These are phyloP conservation scores for Ananas comosus DNA, from an alignment of 176 grass and related monocot species.

Conservation along the genomic window DNA sequence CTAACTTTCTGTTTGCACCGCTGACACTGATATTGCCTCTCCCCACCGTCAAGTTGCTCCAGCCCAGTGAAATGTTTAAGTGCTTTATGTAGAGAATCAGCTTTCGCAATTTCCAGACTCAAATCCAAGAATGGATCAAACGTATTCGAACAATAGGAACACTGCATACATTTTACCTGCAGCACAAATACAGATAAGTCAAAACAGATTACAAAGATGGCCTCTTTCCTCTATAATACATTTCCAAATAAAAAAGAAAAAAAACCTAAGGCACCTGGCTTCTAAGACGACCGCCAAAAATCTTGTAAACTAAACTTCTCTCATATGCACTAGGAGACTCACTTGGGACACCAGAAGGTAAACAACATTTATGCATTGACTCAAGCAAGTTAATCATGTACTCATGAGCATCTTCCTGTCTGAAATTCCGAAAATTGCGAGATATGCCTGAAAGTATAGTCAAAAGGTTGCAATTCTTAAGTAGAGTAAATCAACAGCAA, in stretches of 20 bases:
- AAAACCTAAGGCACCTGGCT: conserved; percentile 43
- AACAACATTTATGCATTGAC: conserved; percentile 96
- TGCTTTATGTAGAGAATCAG: conserved; percentile 59
- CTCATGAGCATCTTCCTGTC: conserved; percentile 97
- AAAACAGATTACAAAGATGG: not conserved
- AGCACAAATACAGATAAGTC: conserved; percentile 6
- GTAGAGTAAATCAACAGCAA: not conserved
- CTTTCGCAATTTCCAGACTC: conserved; percentile 93
- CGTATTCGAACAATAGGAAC: conserved; percentile 76
- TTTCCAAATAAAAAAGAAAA: not conserved
- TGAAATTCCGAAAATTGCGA: conserved; percentile 76
- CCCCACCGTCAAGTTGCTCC: conserved; percentile 71
- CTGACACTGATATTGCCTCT: conserved; percentile 82
- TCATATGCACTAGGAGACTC: conserved; percentile 88
- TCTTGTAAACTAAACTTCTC: conserved; percentile 92
- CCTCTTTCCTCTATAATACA: conserved; percentile 2
- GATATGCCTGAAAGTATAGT: conserved; percentile 56
- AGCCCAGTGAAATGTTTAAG: conserved; percentile 68
- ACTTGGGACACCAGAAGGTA: conserved; percentile 78
- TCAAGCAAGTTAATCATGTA: conserved; percentile 98
- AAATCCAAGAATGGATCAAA: conserved; percentile 96
- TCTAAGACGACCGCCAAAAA: conserved; percentile 85
- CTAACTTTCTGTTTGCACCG: conserved; percentile 85
- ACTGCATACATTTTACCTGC: conserved; percentile 86
- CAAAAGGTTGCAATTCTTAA: conserved; percentile 29